phyloP scores from a whole-genome alignment of 805 yeast genomes.

The Nakazawaea peltata region DNA sequence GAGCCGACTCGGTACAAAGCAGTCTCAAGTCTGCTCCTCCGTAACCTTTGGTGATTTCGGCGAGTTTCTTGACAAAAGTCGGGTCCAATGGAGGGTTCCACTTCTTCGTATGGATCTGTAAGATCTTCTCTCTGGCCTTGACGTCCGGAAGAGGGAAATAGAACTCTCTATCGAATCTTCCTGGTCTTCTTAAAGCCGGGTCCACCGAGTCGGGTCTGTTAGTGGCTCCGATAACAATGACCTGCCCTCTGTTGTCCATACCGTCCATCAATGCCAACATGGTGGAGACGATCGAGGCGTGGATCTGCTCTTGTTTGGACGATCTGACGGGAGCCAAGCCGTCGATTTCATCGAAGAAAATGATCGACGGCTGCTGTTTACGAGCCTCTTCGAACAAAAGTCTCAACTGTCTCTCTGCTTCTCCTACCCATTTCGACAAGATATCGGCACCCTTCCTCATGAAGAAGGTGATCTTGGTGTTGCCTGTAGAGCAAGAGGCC shows the following conservation, averaged over 20 bases:
- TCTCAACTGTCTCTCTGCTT: constrained; percentile 91
- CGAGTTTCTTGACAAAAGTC: constrained; percentile 55
- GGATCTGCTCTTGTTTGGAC: constrained; percentile 96
- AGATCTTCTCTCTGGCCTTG: constrained; percentile 69
- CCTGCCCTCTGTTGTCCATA: constrained; percentile 98
- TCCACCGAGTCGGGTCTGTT: constrained; percentile 98
- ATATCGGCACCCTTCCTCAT: constrained; percentile 99
- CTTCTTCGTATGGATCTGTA: constrained; percentile 77
- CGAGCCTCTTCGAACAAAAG: constrained; percentile 92
- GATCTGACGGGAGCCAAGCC: constrained; percentile 98
- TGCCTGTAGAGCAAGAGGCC: constrained; percentile 83
- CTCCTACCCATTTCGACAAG: constrained; percentile 97
- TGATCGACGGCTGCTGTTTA: constrained; percentile 91
- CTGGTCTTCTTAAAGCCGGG: constrained; percentile 95
- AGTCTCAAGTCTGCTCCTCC: constrained; percentile 98
- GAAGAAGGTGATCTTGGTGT: constrained; percentile 84
- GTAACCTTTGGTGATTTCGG: constrained; percentile 83
- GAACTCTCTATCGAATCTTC: constrained; percentile 94
- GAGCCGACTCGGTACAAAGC: constrained; percentile 90
- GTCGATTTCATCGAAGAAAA: constrained; percentile 96
- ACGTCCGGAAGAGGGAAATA: constrained; percentile 89
- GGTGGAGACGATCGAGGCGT: constrained; percentile 94
- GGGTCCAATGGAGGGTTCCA: constrained; percentile 74
- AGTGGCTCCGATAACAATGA: constrained; percentile 96
- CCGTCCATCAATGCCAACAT: constrained; percentile 96